Base-by-base conservation (phyloP, 2,329 filamentous ascomycete species). In the Beauveria asiatica region DNA sequence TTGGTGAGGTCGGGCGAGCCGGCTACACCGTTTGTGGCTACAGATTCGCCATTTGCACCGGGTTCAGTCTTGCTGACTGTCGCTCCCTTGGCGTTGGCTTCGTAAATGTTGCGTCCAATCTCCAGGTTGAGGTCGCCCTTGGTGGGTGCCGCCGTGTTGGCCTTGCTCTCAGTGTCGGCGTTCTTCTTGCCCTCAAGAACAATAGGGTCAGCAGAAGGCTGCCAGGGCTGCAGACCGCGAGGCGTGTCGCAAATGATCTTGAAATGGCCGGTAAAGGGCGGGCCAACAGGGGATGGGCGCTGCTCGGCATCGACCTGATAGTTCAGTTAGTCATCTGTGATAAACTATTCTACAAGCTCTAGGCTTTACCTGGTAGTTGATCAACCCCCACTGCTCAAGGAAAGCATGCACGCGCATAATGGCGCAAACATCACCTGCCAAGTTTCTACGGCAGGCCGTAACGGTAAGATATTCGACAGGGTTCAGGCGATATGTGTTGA, bases 371-470 rank as follows among this genome's bases (percentile, higher is more conserved):
- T 99, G 94, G 71, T 99, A 99, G 76, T 99, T 99, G 73, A 99
- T 97, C 69, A 99, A 79, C 8, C 94, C 94, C 94, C 94, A 99
- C 73, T 97, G 93, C 76, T 99, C 94, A 41, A 99, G 81, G 76
- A 99, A 99, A 17, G 92, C 89, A 74, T 99, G 94, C 19, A 99
- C 93, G 65, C 94, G 88, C 94, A 99, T 99, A 67, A 99, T 99
- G 44, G 94, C 93, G 76, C 94, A 99, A 37, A 99, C 94, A 74
- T 99, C 94, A 65, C 94, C 94, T 23, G 94, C 94, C 70, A 99
- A 76, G 73, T 99, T 99, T 66, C 94, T 85, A 64, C 94, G 84
- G 72, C 94, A 99, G 55, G 94, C 94, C 11, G 94, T 99, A 59
- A 99, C 93, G 5, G 94, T 99, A 59, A 99, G 81, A 70, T 99